phyloP scores from a whole-genome alignment of 345 rosid genomes.

The Nasturtium officinale region DNA sequence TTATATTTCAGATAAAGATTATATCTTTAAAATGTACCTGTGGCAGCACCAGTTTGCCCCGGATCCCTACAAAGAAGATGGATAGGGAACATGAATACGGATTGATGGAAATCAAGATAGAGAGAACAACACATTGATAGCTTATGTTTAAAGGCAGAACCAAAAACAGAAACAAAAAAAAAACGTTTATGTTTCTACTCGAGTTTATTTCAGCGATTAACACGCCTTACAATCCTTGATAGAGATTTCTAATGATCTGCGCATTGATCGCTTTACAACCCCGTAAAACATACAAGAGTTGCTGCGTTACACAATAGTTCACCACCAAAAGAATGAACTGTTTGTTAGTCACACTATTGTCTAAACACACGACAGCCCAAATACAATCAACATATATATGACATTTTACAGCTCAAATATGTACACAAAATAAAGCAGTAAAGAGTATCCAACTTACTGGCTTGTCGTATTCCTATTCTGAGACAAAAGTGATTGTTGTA shows the following conservation, averaged over 20 bases:
- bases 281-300: slow-evolving; percentile 23
- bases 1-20: not conserved
- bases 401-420: not conserved
- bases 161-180: too few species aligned
- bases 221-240: not conserved
- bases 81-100: slow-evolving; percentile 3
- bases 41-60: slow-evolving; percentile 53
- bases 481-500: slow-evolving; percentile 69
- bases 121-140: not conserved
- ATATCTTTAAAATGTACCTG: slow-evolving; percentile 49
- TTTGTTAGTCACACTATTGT: not conserved
- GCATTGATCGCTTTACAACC: too few species aligned
- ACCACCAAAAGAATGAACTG: not conserved
- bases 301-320: slow-evolving; percentile 3
- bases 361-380: not conserved
- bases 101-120: not conserved
- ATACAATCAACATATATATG: not conserved
- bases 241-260: not conserved
- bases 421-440: not conserved
- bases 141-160: not conserved
- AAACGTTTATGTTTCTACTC: not conserved
- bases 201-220: not conserved
- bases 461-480: slow-evolving; percentile 58
- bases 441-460: slow-evolving; percentile 54
- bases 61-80: slow-evolving; percentile 53